These are phyloP conservation scores for Eragrostis curvula DNA, from an alignment of 176 grass and related monocot species.

Conservation along the genomic window DNA sequence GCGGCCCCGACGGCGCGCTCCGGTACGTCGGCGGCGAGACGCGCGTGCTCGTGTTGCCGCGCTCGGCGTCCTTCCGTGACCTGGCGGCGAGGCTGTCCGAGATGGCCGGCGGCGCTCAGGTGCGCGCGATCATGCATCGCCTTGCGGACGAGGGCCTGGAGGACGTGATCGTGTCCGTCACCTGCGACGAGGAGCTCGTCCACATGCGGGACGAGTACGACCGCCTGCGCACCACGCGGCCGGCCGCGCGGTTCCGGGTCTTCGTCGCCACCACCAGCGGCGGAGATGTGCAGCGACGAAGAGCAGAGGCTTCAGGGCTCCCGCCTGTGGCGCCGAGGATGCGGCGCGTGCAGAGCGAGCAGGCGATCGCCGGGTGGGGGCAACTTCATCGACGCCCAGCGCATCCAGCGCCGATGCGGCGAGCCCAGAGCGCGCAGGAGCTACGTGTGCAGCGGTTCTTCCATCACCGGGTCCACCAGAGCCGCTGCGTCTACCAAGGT, in stretches of 20 bases:
- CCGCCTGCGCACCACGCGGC: slow-evolving; percentile 26
- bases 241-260: slow-evolving; percentile 32
- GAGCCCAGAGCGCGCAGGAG: slow-evolving; percentile 34
- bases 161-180: slow-evolving; percentile 50
- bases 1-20: not conserved
- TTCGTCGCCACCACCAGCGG: slow-evolving; percentile 28
- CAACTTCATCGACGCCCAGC: not conserved
- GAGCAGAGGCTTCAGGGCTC: not conserved
- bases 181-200: slow-evolving; percentile 57
- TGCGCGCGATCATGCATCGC: slow-evolving; percentile 27
- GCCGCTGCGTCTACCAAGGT: too few relatives aligned
- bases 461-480: too few relatives aligned
- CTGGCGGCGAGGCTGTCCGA: slow-evolving; percentile 21
- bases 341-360: too few relatives aligned
- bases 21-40: slow-evolving; percentile 55
- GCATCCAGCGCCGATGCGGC: not conserved
- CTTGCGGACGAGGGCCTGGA: slow-evolving; percentile 41
- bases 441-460: not conserved
- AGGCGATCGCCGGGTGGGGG: not conserved
- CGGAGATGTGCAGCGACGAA: not conserved
- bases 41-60: slow-evolving; percentile 40
- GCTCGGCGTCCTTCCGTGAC: slow-evolving; percentile 13
- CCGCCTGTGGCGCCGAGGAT: not conserved
- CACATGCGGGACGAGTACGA: slow-evolving; percentile 60
- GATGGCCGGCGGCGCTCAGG: slow-evolving; percentile 12